phyloP scores from a whole-genome alignment of 768 basidiomycete genomes.

The Russula vinacea region DNA sequence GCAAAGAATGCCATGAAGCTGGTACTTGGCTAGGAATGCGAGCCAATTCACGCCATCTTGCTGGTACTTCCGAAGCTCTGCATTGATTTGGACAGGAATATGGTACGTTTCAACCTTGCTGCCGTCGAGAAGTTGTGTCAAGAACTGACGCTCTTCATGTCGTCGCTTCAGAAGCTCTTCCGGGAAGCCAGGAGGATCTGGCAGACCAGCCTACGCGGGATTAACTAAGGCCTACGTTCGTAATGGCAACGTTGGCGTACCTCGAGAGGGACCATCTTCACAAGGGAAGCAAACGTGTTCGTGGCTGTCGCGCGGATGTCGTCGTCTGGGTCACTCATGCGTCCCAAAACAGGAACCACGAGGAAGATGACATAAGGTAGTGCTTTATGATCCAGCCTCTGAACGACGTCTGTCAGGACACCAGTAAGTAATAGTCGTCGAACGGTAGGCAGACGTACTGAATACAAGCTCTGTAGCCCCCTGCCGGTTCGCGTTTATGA shows the following conservation, averaged over 20 bases:
- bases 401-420: constrained; percentile 72
- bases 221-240: background rate
- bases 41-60: constrained; percentile 99
- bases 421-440: constrained; percentile 25
- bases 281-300: constrained; percentile 94
- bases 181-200: constrained; percentile 91
- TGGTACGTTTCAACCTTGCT: constrained; percentile 88
- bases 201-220: constrained; percentile 70
- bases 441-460: constrained; percentile 53
- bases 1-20: constrained; percentile 95
- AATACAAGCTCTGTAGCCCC: constrained; percentile 89
- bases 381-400: constrained; percentile 87
- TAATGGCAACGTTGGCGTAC: constrained; percentile 41
- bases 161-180: constrained; percentile 81
- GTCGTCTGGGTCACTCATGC: constrained; percentile 95
- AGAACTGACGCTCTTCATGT: constrained; percentile 84
- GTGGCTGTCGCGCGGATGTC: constrained; percentile 90
- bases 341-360: constrained; percentile 91
- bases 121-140: constrained; percentile 91
- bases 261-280: constrained; percentile 98
- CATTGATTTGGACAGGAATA: constrained; percentile 85
- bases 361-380: constrained; percentile 96
- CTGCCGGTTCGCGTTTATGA: constrained; percentile 72
- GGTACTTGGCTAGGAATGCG: constrained; percentile 96
- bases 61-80: constrained; percentile 94